Evolutionary conservation across 345 rosid genomes (phyloP).

Genomic region (Populus pruinosa): DNA sequence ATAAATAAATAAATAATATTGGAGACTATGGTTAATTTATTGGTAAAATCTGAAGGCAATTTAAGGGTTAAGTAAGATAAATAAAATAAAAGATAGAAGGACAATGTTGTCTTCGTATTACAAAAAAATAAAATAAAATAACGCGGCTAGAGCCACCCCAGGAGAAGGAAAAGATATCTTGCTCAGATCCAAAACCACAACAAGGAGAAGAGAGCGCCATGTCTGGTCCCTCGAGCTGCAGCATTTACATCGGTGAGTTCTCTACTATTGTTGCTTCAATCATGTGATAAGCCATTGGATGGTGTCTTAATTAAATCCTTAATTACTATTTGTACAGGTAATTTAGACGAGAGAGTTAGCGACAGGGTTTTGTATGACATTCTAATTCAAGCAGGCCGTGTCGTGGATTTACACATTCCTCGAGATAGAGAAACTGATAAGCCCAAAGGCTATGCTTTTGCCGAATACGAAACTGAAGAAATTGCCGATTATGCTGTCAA

Average conservation of each 20-base stretch:
- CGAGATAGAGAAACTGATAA: constrained; percentile 77
- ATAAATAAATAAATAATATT: too few species aligned
- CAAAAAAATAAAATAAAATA: too few species aligned
- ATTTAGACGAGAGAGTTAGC: constrained; percentile 82
- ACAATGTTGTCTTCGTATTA: too few species aligned
- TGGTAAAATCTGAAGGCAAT: too few species aligned
- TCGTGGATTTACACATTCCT: constrained; percentile 74
- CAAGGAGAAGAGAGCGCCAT: constrained; percentile 15
- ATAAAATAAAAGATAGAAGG: too few species aligned
- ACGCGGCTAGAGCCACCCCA: too few species aligned
- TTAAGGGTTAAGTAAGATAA: too few species aligned
- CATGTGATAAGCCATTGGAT: background rate
- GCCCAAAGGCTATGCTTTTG: constrained; percentile 89
- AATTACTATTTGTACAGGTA: constrained; percentile 37
- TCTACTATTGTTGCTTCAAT: background rate
- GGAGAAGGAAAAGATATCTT: too few species aligned
- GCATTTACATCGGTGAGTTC: constrained; percentile 52
- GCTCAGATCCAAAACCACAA: too few species aligned
- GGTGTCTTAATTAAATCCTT: background rate
- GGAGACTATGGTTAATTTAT: too few species aligned
- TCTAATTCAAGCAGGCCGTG: constrained; percentile 81
- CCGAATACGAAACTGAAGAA: constrained; percentile 76
- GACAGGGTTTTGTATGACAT: constrained; percentile 87
- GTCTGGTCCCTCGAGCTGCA: constrained; percentile 51
- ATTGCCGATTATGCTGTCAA: constrained; percentile 87